phyloP scores from a whole-genome alignment of 129 eudicot genomes.

The Chrysanthemum seticuspe region DNA sequence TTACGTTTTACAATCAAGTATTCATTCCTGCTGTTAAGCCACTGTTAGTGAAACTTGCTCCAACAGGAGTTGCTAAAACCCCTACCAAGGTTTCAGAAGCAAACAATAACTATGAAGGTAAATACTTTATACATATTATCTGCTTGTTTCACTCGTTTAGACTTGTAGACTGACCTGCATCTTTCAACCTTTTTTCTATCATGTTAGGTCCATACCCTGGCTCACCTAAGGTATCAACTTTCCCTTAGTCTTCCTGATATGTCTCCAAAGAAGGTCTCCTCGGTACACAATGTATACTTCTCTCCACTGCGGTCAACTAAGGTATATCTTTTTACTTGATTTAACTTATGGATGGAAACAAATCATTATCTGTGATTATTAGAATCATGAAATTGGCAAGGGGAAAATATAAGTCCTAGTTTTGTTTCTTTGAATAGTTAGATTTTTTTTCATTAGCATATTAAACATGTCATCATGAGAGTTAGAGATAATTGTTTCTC shows the following conservation, averaged over 20 bases:
- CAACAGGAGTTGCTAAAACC: slow-evolving; percentile 45
- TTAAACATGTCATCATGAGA: background rate
- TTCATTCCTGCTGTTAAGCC: slow-evolving; percentile 86
- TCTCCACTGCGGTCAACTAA: slow-evolving; percentile 91
- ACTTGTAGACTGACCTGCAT: background rate
- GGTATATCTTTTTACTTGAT: slow-evolving; percentile 38
- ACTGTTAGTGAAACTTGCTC: slow-evolving; percentile 75
- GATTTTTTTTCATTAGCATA: too few relatives aligned
- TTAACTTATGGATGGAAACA: background rate
- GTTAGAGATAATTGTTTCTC: background rate
- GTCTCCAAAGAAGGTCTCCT: slow-evolving; percentile 97
- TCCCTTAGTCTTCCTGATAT: slow-evolving; percentile 96
- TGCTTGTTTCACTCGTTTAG: background rate
- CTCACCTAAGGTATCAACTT: slow-evolving; percentile 76
- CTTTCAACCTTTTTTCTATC: background rate
- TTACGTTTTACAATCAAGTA: slow-evolving; percentile 81
- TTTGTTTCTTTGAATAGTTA: background rate
- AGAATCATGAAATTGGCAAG: background rate
- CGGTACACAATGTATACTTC: slow-evolving; percentile 82
- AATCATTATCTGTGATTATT: background rate
- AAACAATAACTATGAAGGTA: slow-evolving; percentile 53
- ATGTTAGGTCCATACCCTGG: slow-evolving; percentile 68
- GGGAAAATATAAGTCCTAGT: too few relatives aligned
- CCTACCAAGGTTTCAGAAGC: slow-evolving; percentile 47
- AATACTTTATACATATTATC: background rate